Base-by-base conservation (phyloP, 352 stramenopile species). In the Saprolegnia parasitica region DNA sequence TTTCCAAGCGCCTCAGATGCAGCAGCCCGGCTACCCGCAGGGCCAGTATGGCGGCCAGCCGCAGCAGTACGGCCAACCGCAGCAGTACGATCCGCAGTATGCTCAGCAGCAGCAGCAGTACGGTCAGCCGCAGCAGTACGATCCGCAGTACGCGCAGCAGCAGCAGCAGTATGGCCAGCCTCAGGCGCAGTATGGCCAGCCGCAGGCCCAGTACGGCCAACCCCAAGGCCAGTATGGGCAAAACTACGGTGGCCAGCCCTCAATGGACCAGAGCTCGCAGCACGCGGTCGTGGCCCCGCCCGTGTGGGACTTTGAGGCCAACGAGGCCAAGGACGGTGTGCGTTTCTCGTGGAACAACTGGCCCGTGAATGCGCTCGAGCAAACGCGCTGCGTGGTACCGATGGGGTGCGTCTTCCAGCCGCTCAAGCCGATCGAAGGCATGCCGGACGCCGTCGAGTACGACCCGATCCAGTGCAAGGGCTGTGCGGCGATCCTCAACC, bases 301-400 rank as follows among this genome's bases (percentile, higher is more conserved):
- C 71, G 82, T 91, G 56, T 95, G 87, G 87, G 87, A 95, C 65
- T 93, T 95, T 74, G 81, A 92, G 67, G 87, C 72, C 39, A 80
- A 87, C 54, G 87, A 95, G 71, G 83, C 83, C 56, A 91, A 91
- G 71, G 94, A 98, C 73, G 97, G 97, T 60, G 84, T 98, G 56
- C 95, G 98, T 50, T 98, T 99, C 73, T 98, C 93, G 56, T 99
- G 97, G 88, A 98, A 99, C 81, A 97, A 91, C 67, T 99, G 97
- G 97, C 98, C 98, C 40, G 97, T 86, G 71, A 98, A 90, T 50
- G 93, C 98, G 57, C 84, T 99, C 56, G 98, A 99, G 84, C 97
- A 98, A 46, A 99, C 96, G 32, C 87, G 96, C 20, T 97, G 93
- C 70, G 97, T 99, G n/a, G 96, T 99, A 40, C 98, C 98, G 18